These are phyloP conservation scores for Vitis rupestris DNA, from an alignment of 164 flowering plant genomes.

Conservation along the genomic window DNA sequence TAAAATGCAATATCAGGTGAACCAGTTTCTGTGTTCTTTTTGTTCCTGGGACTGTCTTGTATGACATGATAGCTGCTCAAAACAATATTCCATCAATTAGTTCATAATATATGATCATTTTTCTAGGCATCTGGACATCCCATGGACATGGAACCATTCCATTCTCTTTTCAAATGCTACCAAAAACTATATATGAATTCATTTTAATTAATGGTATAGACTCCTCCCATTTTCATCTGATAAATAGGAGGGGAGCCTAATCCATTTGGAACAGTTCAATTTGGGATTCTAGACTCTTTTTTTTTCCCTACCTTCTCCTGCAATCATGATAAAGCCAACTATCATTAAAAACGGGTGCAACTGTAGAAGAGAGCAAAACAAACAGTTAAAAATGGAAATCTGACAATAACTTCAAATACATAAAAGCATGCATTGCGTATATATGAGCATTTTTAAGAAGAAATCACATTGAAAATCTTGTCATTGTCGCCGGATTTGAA, in stretches of 20 bases:
- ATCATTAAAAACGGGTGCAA: slow-evolving; percentile 61
- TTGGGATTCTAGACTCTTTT: no score
- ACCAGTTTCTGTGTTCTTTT: slow-evolving; percentile 31
- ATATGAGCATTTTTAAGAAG: neutral
- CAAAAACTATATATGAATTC: no score
- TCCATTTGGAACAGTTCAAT: no score
- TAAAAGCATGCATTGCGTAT: neutral
- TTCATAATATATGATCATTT: no score
- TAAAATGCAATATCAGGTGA: slow-evolving; percentile 42
- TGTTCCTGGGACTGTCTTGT: slow-evolving; percentile 44
- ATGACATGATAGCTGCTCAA: slow-evolving; percentile 60
- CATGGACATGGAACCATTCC: no score
- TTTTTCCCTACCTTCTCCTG: slow-evolving; percentile 60
- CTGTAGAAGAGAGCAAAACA: slow-evolving; percentile 28
- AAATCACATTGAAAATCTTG: slow-evolving; percentile 40
- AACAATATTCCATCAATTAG: no score
- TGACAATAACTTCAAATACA: neutral
- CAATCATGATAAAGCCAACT: slow-evolving; percentile 35
- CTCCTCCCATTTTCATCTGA: no score
- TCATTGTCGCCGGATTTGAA: slow-evolving; percentile 31
- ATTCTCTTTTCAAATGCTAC: no score
- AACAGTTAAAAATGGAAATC: neutral
- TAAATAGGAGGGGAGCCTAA: no score
- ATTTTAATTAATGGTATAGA: no score
- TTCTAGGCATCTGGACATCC: no score